Conservation (phyloP, 768 basidiomycete species). For the Tephrocybe rancida region DNA sequence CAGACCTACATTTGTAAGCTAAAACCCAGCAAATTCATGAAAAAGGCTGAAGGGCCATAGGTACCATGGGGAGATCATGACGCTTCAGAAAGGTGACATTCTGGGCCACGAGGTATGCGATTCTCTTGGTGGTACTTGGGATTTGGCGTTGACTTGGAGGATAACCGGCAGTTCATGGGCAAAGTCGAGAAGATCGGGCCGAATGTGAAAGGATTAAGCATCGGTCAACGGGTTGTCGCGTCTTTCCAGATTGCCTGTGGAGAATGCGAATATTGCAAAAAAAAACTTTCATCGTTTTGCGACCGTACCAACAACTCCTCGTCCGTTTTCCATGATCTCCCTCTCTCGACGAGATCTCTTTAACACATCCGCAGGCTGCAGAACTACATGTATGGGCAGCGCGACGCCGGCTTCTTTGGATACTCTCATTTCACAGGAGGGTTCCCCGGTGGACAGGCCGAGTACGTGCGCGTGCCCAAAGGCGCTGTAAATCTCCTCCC, state of each 20-base stretch:
- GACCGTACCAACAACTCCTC: constrained; percentile 70
- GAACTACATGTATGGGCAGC: constrained; percentile 64
- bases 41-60: constrained; percentile 14
- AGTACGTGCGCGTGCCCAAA: constrained; percentile 72
- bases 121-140: background rate
- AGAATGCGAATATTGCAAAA: constrained; percentile 69
- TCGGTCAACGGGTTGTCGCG: constrained; percentile 75
- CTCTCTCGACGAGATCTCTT: too few species aligned
- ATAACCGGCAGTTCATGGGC: constrained; percentile 57
- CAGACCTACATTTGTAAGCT: constrained; percentile 57
- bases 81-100: constrained; percentile 74
- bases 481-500: constrained; percentile 74
- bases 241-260: constrained; percentile 82
- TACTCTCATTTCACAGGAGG: constrained; percentile 76
- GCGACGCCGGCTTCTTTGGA: constrained; percentile 73
- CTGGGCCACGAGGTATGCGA: constrained; percentile 64
- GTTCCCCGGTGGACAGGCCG: constrained; percentile 75
- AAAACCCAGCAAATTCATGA: background rate
- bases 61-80: constrained; percentile 69
- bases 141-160: background rate
- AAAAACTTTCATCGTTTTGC: constrained; percentile 75
- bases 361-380: constrained; percentile 36
- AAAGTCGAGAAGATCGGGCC: constrained; percentile 67
- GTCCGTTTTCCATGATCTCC: constrained; percentile 30
- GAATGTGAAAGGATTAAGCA: constrained; percentile 57